These are phyloP conservation scores for Ogataea kodamae DNA, from an alignment of 805 yeast species.

Conservation along the genomic window DNA sequence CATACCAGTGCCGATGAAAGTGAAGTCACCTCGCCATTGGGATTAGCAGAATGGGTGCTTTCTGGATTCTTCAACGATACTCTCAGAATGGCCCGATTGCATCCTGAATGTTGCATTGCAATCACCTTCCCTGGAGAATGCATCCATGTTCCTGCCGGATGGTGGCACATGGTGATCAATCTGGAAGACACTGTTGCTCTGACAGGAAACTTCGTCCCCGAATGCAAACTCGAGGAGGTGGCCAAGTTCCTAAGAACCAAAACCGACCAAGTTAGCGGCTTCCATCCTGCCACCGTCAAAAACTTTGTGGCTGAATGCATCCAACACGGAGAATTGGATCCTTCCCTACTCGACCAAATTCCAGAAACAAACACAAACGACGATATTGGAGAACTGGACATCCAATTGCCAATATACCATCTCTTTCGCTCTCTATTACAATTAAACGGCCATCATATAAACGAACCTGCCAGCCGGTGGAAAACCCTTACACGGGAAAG, in stretches of 20 bases:
- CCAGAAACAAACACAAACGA: constrained; percentile 40
- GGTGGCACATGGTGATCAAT: constrained; percentile 97
- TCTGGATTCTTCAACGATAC: constrained; percentile 78
- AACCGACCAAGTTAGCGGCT: constrained; percentile 75
- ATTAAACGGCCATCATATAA: constrained; percentile 3
- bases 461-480: neutral
- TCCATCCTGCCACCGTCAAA: constrained; percentile 54
- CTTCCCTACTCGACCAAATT: constrained; percentile 16
- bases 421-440: constrained; percentile 46
- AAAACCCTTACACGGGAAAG: constrained; percentile 22
- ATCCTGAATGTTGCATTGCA: constrained; percentile 54
- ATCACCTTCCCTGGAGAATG: constrained; percentile 80
- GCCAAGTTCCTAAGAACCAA: constrained; percentile 65
- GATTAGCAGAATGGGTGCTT: constrained; percentile 87
- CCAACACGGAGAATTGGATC: constrained; percentile 26
- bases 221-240: constrained; percentile 55
- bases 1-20: constrained; percentile 71
- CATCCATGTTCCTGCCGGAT: constrained; percentile 88
- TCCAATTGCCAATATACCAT: constrained; percentile 56
- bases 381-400: constrained; percentile 58
- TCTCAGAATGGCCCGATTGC: constrained; percentile 43
- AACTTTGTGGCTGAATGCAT: constrained; percentile 34
- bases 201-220: constrained; percentile 86
- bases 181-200: constrained; percentile 78
- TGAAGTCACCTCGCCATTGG: constrained; percentile 90